Percentiles rank a stretch among this genome's conserved stretches.
phyloP scores from a whole-genome alignment of 345 rosid species.

The Brassica napus region Da-Ae NC_063441.1:21075501-21076000 shows the following conservation, averaged over 20 bases:
- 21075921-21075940: constrained; percentile 8
- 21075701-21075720: not conserved
- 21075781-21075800: constrained; percentile 26
- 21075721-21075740: constrained; percentile 15
- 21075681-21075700: constrained; percentile 4
- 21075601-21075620: not conserved
- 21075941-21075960: not conserved
- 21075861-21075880: constrained; percentile 98
- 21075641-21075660: not conserved
- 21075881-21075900: constrained; percentile 35
- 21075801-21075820: constrained; percentile 98
- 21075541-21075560: not conserved
- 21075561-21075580: not conserved
- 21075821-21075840: constrained; percentile 99
- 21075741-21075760: constrained; percentile 27
- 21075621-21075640: constrained; percentile 15
- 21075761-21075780: not conserved
- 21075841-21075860: constrained; percentile 95
- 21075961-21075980: not conserved
- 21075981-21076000: not conserved
- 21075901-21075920: not conserved
- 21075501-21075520: not conserved
- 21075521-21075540: not conserved
- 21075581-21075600: not conserved
- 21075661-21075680: constrained; percentile 13